A percentile compares a stretch with the other conserved stretches of the same genome.
phyloP scores from a whole-genome alignment of 1,284 basidiomycete species.

The Ustilago loliicola region DNA sequence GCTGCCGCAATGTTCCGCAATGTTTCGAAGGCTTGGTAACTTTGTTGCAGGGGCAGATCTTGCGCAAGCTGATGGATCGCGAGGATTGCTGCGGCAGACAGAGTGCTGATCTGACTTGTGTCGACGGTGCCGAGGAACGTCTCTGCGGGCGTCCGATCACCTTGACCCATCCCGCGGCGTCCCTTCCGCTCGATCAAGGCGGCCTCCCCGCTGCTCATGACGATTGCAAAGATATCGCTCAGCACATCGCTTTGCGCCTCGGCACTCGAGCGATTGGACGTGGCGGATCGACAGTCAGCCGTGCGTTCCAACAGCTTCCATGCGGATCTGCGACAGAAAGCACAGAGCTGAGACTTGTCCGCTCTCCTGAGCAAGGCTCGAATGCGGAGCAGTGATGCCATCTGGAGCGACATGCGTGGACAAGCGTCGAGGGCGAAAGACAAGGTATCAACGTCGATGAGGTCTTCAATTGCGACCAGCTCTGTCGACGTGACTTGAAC shows the following conservation, averaged over 20 bases:
- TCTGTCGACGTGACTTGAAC: slow-evolving; percentile 20
- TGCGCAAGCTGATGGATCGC: slow-evolving; percentile 19
- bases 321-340: slow-evolving; percentile 19
- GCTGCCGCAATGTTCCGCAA: slow-evolving; percentile 21
- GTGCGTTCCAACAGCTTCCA: slow-evolving; percentile 35
- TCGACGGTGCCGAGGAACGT: slow-evolving; percentile 14
- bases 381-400: slow-evolving; percentile 33
- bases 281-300: neutral
- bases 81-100: slow-evolving; percentile 25
- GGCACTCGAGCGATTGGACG: neutral
- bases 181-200: slow-evolving; percentile 12
- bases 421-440: slow-evolving; percentile 78
- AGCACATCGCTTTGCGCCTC: slow-evolving; percentile 31
- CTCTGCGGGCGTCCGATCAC: neutral
- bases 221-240: slow-evolving; percentile 33
- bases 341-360: neutral
- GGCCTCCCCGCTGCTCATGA: slow-evolving; percentile 18
- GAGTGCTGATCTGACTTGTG: slow-evolving; percentile 10
- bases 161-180: neutral
- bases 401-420: slow-evolving; percentile 36
- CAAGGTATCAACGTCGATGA: slow-evolving; percentile 31
- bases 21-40: slow-evolving; percentile 26
- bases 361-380: slow-evolving; percentile 22
- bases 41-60: slow-evolving; percentile 20
- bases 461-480: slow-evolving; percentile 20